These are phyloP conservation scores for Larix kaempferi DNA, from an alignment of 75 land plant genomes.

Conservation along the genomic window DNA sequence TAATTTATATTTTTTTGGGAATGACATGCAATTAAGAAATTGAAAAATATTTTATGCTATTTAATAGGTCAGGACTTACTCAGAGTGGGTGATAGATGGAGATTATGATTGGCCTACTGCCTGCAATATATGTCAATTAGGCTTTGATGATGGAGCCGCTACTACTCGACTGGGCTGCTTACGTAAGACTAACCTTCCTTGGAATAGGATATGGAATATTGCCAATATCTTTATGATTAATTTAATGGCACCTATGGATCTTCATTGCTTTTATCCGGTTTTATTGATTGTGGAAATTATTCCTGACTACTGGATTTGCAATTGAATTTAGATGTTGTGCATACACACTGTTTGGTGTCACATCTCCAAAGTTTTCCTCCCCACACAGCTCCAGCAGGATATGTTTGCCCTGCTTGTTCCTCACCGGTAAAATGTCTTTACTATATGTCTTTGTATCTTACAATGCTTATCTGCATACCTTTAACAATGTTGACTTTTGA, in stretches of 20 bases:
- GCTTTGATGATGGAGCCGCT: conserved; percentile 48
- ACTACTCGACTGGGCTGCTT: conserved; percentile 93
- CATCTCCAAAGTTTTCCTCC: conserved; percentile 82
- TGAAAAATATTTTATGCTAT: neutral
- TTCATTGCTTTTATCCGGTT: conserved; percentile 2
- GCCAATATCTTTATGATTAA: neutral
- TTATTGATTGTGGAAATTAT: neutral
- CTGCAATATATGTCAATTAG: conserved; percentile 62
- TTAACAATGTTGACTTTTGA: neutral
- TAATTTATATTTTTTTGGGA: neutral
- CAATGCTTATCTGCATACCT: neutral
- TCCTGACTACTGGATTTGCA: neutral
- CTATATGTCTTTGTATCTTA: too few relatives aligned
- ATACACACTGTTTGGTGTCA: conserved; percentile 75
- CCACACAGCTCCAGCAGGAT: conserved; percentile 97
- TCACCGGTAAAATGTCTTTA: conserved; percentile 51
- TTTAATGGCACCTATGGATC: neutral
- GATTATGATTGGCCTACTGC: conserved; percentile 98
- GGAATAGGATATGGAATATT: neutral
- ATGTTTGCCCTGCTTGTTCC: conserved; percentile 83
- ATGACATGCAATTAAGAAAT: neutral
- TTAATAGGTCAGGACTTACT: conserved; percentile 79
- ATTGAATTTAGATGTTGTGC: conserved; percentile 64
- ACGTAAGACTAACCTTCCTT: conserved; percentile 48
- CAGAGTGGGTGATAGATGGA: conserved; percentile 99